Evolutionary conservation across 2,329 filamentous ascomycete species (phyloP).

Genomic region (Penicillium brasilianum): DNA sequence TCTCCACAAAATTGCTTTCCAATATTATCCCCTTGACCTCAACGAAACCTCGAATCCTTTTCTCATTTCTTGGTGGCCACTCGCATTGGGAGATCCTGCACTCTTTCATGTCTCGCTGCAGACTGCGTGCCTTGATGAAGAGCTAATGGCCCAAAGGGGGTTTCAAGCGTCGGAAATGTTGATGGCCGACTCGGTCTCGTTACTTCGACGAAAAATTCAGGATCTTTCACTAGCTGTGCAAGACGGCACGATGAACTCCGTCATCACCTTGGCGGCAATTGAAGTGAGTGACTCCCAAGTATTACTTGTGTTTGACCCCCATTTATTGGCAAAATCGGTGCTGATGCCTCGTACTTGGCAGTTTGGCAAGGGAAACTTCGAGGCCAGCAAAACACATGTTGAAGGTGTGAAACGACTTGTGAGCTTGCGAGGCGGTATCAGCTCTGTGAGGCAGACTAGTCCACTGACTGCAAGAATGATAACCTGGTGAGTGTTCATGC

Average conservation of each 20-base stretch:
- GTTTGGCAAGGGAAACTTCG: conserved; percentile 60
- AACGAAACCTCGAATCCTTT: conserved; percentile 61
- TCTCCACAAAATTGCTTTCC: conserved; percentile 62
- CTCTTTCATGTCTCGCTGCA: conserved; percentile 65
- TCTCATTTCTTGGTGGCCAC: conserved; percentile 64
- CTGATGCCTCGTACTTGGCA: conserved; percentile 28
- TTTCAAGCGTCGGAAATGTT: conserved; percentile 61
- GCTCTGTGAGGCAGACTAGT: conserved; percentile 53
- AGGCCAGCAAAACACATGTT: conserved; percentile 55
- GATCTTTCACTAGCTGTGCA: conserved; percentile 55
- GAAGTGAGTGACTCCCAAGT: conserved; percentile 50
- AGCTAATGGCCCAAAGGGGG: conserved; percentile 57
- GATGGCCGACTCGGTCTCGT: conserved; percentile 62
- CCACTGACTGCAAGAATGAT: conserved; percentile 63
- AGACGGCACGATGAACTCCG: conserved; percentile 62
- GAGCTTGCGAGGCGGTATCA: conserved; percentile 57
- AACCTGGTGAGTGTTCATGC: conserved; percentile 51
- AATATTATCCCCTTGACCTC: conserved; percentile 64
- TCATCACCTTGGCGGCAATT: conserved; percentile 63
- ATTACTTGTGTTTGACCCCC: background rate
- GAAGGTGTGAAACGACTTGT: conserved; percentile 58
- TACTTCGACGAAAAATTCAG: conserved; percentile 58
- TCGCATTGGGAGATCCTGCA: conserved; percentile 60
- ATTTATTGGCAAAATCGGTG: background rate
- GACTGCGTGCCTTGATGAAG: conserved; percentile 63